Conservation (phyloP, 306 rosid species). For the Boehmeria nivea region DNA sequence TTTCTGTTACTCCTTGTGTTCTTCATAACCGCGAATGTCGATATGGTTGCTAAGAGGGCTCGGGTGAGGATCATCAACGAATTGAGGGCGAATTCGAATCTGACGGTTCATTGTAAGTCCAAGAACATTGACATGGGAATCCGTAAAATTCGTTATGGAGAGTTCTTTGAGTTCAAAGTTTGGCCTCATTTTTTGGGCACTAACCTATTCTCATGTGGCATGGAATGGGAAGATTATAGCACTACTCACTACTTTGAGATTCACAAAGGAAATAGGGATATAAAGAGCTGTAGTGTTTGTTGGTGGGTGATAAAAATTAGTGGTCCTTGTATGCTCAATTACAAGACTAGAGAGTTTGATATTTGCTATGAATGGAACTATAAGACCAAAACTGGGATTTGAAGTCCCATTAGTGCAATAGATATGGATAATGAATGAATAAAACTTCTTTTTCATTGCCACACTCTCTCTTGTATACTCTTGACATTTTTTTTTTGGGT, state of each 20-base stretch:
- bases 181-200: background rate
- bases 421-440: too few relatives aligned
- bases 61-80: constrained; percentile 4
- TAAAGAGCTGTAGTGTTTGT: background rate
- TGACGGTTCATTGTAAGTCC: constrained; percentile 8
- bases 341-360: background rate
- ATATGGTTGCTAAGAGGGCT: too few relatives aligned
- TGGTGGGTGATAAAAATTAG: background rate
- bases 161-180: background rate
- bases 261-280: background rate
- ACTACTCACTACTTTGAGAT: background rate
- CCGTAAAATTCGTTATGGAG: background rate
- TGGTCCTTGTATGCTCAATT: constrained; percentile 14
- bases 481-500: too few relatives aligned
- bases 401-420: too few relatives aligned
- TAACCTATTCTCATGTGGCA: background rate
- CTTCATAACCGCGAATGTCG: too few relatives aligned
- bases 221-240: background rate
- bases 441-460: too few relatives aligned
- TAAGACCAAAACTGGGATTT: too few relatives aligned
- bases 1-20: too few relatives aligned
- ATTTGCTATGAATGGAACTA: constrained; percentile 11
- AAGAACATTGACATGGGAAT: background rate
- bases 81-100: background rate
- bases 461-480: too few relatives aligned